Conservation (phyloP, 2,329 filamentous ascomycete species). For the Fusarium cicatricum region DNA sequence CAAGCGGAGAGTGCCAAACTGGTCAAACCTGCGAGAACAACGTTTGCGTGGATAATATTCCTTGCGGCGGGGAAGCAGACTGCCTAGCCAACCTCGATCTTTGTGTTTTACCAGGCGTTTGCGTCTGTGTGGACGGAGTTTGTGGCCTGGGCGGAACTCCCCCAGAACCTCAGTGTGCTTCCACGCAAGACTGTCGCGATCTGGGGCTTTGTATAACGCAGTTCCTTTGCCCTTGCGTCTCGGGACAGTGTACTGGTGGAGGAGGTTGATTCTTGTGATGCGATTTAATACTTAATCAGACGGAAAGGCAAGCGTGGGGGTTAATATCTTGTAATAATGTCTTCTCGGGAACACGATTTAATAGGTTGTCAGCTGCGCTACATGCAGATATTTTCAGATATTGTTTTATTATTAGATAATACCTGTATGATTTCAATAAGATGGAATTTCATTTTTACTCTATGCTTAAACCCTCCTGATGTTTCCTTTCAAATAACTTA, state of each 20-base stretch:
- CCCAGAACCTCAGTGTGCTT: not conserved
- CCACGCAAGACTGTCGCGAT: not conserved
- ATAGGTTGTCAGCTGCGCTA: too few relatives aligned
- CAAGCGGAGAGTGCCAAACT: conserved; percentile 1
- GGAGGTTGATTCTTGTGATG: not conserved
- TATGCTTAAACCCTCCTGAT: too few relatives aligned
- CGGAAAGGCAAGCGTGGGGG: too few relatives aligned
- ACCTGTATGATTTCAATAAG: too few relatives aligned
- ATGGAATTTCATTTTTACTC: too few relatives aligned
- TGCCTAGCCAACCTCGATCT: conserved; percentile 17
- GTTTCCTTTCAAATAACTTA: too few relatives aligned
- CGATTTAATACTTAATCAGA: not conserved
- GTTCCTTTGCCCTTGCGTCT: not conserved
- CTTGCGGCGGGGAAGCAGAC: not conserved
- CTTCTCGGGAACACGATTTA: too few relatives aligned
- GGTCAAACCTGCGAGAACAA: conserved; percentile 17
- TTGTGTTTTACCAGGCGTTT: conserved; percentile 15
- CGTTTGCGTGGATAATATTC: conserved; percentile 10
- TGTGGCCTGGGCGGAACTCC: conserved; percentile 10
- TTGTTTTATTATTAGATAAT: too few relatives aligned
- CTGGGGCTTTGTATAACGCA: not conserved
- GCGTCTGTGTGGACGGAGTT: conserved; percentile 23
- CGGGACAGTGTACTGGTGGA: not conserved
- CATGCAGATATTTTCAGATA: too few relatives aligned
- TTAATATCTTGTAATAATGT: too few relatives aligned